Evolutionary conservation across 148 eudicot species (phyloP).

Genomic region (Vaccinium corymbosum): DNA sequence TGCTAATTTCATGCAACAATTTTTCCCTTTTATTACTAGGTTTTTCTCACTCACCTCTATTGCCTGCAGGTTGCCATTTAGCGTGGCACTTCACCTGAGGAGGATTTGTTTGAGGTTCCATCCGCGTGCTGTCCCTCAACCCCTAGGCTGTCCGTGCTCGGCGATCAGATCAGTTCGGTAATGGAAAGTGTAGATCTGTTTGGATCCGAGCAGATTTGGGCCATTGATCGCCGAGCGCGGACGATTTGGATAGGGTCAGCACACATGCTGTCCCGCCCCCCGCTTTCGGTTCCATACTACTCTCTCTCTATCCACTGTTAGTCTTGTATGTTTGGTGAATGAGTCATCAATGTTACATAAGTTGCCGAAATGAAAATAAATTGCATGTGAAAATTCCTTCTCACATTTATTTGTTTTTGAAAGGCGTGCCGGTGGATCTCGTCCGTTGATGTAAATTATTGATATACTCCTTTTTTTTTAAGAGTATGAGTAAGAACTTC

Average conservation of each 20-base stretch:
- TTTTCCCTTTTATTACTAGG: background rate
- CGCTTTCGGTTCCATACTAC: no score
- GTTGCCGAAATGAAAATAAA: background rate
- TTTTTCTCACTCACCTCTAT: background rate
- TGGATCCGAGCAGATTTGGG: no score
- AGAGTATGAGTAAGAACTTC: no score
- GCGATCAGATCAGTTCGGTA: no score
- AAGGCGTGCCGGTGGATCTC: no score
- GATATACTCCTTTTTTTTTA: background rate
- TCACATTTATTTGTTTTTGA: background rate
- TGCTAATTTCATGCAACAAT: background rate
- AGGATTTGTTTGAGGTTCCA: no score
- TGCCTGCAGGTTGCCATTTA: slow-evolving; percentile 5
- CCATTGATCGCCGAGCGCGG: no score
- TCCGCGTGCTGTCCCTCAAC: no score
- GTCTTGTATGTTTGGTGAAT: background rate
- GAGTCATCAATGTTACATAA: background rate
- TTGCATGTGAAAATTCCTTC: background rate
- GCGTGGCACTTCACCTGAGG: background rate
- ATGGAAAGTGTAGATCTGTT: no score
- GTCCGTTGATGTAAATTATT: background rate
- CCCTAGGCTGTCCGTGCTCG: no score
- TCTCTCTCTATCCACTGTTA: background rate
- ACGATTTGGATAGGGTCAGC: no score
- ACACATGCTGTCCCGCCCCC: no score